Evolutionary conservation across 768 basidiomycete genomes (phyloP).

Genomic region (Thelephora ganbajun): DNA sequence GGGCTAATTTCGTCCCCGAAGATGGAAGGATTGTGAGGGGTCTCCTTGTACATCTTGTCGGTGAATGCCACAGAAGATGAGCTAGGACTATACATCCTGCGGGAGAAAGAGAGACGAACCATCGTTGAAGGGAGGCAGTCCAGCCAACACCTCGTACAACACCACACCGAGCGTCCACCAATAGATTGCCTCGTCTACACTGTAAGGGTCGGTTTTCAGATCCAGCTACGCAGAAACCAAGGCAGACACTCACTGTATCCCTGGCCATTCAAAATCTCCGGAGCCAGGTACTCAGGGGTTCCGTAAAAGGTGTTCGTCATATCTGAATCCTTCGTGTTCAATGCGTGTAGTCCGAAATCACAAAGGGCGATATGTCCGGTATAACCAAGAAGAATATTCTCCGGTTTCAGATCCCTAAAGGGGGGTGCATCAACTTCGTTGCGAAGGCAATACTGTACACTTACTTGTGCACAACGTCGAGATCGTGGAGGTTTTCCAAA

Average conservation of each 20-base stretch:
- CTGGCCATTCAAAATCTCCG: constrained; percentile 64
- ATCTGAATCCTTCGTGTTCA: constrained; percentile 93
- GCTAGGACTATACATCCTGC: constrained; percentile 96
- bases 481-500: constrained; percentile 92
- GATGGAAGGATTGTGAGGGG: constrained; percentile 79
- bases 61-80: constrained; percentile 86
- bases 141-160: constrained; percentile 88
- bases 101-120: constrained; percentile 47
- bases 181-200: constrained; percentile 73
- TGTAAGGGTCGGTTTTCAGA: constrained; percentile 2
- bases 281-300: constrained; percentile 90
- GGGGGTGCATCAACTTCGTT: not conserved
- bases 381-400: constrained; percentile 94
- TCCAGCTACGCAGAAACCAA: not conserved
- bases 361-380: constrained; percentile 95
- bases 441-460: constrained; percentile 13
- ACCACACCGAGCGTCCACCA: constrained; percentile 98
- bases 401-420: constrained; percentile 83
- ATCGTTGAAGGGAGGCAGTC: constrained; percentile 92
- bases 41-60: constrained; percentile 92
- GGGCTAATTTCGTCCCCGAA: constrained; percentile 80
- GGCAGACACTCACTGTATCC: constrained; percentile 46
- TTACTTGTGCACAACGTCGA: constrained; percentile 93
- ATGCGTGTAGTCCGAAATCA: constrained; percentile 89
- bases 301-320: constrained; percentile 98